These are phyloP conservation scores for Ceratobasidium sp. DNA, from an alignment of 1,284 basidiomycete species.

Conservation along the genomic window DNA sequence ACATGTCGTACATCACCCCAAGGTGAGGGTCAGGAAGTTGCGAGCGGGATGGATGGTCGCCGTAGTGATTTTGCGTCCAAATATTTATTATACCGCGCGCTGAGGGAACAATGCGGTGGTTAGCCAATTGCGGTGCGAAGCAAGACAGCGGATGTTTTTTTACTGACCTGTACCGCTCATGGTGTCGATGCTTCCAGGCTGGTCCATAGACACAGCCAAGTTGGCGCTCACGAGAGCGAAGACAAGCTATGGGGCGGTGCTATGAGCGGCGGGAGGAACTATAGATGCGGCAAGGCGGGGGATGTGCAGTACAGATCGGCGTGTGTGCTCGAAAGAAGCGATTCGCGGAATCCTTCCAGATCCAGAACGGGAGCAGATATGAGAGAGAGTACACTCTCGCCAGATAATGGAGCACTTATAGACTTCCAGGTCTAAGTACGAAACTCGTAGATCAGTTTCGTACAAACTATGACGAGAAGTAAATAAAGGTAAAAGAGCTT, in stretches of 20 bases:
- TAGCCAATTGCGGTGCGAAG: neutral
- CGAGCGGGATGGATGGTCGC: neutral
- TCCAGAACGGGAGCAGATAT: neutral
- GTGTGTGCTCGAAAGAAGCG: neutral
- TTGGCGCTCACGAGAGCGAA: neutral
- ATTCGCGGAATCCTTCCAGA: neutral
- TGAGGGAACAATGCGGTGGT: neutral
- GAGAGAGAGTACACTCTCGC: neutral
- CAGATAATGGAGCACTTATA: too few relatives aligned
- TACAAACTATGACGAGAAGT: neutral
- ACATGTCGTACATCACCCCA: constrained; percentile 3
- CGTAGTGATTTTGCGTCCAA: neutral
- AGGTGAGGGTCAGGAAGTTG: neutral
- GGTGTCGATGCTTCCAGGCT: neutral
- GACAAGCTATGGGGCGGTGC: neutral
- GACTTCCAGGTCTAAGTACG: neutral
- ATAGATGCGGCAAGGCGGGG: neutral
- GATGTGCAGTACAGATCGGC: constrained; percentile 1
- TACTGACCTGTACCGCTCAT: neutral
- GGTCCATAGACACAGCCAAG: neutral
- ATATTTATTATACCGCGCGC: neutral
- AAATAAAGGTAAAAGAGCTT: neutral
- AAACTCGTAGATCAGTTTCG: neutral
- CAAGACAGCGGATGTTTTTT: neutral
- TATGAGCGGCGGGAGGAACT: neutral